Percentiles rank a stretch among this genome's conserved stretches.
These are phyloP conservation scores for Silene conica DNA, from an alignment of 148 eudicot genomes.

Conservation along the genomic window DNA sequence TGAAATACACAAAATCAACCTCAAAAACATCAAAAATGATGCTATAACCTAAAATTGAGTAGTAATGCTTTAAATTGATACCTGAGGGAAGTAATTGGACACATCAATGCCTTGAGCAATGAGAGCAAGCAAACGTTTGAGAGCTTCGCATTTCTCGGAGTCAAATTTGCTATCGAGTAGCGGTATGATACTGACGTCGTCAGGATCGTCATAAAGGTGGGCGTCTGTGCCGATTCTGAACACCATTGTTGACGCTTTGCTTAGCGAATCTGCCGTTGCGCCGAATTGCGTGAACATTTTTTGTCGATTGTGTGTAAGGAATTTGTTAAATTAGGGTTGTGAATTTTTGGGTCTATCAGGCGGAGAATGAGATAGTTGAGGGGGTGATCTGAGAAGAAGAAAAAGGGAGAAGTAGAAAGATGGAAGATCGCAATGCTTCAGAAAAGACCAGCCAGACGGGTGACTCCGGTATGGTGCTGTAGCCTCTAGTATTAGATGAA, in stretches of 20 bases:
- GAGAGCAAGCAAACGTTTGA: slow-evolving; percentile 92
- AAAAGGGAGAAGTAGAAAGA: not conserved
- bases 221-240: slow-evolving; percentile 98
- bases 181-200: slow-evolving; percentile 76
- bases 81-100: slow-evolving; percentile 96
- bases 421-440: not conserved
- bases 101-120: slow-evolving; percentile 97
- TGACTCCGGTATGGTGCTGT: too few relatives aligned
- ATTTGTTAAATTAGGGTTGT: not conserved
- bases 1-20: slow-evolving; percentile 2
- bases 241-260: slow-evolving; percentile 89
- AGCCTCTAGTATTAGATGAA: too few relatives aligned
- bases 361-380: not conserved
- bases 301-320: not conserved
- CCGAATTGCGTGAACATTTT: slow-evolving; percentile 79
- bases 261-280: slow-evolving; percentile 68
- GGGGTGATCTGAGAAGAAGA: not conserved
- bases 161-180: slow-evolving; percentile 90
- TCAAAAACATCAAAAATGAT: not conserved
- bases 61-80: not conserved
- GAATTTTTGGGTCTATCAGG: not conserved
- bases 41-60: not conserved
- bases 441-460: too few relatives aligned
- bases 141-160: slow-evolving; percentile 89
- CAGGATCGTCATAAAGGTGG: slow-evolving; percentile 97